These are phyloP conservation scores for Lentinula aciculospora DNA, from an alignment of 768 basidiomycete species.

Conservation along the genomic window DNA sequence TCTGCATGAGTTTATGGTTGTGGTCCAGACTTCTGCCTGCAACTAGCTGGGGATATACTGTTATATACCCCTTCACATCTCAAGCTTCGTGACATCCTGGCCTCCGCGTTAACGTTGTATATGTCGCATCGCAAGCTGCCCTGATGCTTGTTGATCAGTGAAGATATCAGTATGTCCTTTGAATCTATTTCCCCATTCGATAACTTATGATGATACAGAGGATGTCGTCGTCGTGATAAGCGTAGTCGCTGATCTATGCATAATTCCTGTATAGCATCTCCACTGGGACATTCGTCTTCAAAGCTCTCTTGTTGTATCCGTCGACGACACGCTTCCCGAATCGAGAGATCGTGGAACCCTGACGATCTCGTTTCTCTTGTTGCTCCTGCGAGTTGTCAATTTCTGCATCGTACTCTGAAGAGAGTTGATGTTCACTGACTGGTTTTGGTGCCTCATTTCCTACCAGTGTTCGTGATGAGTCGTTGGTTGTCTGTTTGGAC, in stretches of 20 bases:
- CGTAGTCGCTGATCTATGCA: neutral
- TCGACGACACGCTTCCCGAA: conserved; percentile 1
- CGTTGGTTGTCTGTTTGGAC: neutral
- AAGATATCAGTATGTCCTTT: too few species aligned
- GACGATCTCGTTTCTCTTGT: neutral
- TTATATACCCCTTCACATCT: too few species aligned
- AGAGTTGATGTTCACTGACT: neutral
- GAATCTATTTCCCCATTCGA: neutral
- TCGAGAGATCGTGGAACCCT: neutral
- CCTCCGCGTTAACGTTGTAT: too few species aligned
- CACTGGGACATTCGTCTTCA: neutral
- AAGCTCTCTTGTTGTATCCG: neutral
- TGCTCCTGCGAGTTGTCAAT: neutral
- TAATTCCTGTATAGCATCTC: neutral
- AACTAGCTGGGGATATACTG: too few species aligned
- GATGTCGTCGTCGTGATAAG: neutral
- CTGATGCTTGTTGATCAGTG: too few species aligned
- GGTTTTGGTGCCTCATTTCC: neutral
- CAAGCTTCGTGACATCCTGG: too few species aligned
- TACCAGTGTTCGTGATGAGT: neutral
- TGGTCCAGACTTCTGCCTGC: too few species aligned
- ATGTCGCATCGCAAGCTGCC: too few species aligned
- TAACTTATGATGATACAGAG: neutral
- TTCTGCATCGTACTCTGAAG: neutral
- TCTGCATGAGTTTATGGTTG: too few species aligned